Conservation (phyloP, 1,284 basidiomycete species). For the Boletus semigastroideus region DNA sequence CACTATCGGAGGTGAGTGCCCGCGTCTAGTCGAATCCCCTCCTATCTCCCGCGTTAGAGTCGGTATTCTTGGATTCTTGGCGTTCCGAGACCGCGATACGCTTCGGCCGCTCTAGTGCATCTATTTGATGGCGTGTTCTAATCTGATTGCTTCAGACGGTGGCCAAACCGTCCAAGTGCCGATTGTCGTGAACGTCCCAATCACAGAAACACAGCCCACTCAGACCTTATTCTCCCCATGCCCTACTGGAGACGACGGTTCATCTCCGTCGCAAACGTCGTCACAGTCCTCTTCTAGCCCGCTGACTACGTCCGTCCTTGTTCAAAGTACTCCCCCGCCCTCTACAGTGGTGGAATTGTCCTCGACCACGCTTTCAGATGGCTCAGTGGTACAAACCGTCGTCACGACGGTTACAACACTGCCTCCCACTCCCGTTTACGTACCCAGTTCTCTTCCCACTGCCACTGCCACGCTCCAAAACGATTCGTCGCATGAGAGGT, state of each 20-base stretch:
- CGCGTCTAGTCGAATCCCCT: not conserved
- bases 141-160: conserved; percentile 27
- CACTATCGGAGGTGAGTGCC: conserved; percentile 35
- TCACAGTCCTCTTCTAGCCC: conserved; percentile 1
- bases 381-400: conserved; percentile 32
- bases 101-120: not conserved
- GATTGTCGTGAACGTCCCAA: conserved; percentile 33
- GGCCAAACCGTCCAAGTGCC: conserved; percentile 37
- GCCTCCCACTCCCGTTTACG: conserved; percentile 26
- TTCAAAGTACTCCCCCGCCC: conserved; percentile 26
- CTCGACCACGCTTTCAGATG: conserved; percentile 37
- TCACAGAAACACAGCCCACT: conserved; percentile 35
- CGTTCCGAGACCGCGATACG: conserved; percentile 6
- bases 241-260: conserved; percentile 9
- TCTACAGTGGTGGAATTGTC: conserved; percentile 21
- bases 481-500: conserved; percentile 15
- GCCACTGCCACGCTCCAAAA: conserved; percentile 22
- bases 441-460: conserved; percentile 24
- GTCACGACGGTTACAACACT: conserved; percentile 32
- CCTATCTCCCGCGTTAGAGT: not conserved
- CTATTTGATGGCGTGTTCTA: conserved; percentile 8
- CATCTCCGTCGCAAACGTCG: conserved; percentile 8
- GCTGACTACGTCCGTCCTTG: conserved; percentile 28
- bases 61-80: not conserved
- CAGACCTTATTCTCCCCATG: conserved; percentile 41